These are phyloP conservation scores for Suillus ampliporus DNA, from an alignment of 768 basidiomycete genomes.

Conservation along the genomic window DNA sequence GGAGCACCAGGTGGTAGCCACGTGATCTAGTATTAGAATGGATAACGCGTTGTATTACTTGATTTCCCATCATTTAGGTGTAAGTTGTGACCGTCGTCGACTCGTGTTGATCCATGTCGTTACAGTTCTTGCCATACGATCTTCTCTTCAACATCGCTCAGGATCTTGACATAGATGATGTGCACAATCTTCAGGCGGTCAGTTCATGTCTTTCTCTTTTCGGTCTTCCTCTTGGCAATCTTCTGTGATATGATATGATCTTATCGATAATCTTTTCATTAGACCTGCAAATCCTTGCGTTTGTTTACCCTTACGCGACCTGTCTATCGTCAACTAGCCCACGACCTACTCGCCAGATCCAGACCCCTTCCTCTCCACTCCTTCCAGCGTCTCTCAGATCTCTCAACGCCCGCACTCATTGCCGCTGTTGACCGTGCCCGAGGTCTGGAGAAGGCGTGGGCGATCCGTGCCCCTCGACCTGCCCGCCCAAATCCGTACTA, in stretches of 20 bases:
- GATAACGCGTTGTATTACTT: slow-evolving; percentile 3
- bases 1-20: neutral
- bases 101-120: slow-evolving; percentile 28
- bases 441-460: slow-evolving; percentile 67
- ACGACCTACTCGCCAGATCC: slow-evolving; percentile 65
- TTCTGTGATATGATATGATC: too few species aligned
- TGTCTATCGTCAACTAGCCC: slow-evolving; percentile 69
- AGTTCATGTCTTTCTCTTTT: slow-evolving; percentile 37
- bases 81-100: too few species aligned
- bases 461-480: slow-evolving; percentile 60
- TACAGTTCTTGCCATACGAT: slow-evolving; percentile 67
- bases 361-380: slow-evolving; percentile 72
- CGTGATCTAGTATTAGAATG: neutral
- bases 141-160: slow-evolving; percentile 69
- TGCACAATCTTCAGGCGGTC: slow-evolving; percentile 66
- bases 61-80: slow-evolving; percentile 8
- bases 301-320: slow-evolving; percentile 68
- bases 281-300: slow-evolving; percentile 69
- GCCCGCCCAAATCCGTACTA: slow-evolving; percentile 27
- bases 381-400: slow-evolving; percentile 70
- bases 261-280: slow-evolving; percentile 7
- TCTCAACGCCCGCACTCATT: slow-evolving; percentile 65
- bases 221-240: too few species aligned
- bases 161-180: slow-evolving; percentile 64
- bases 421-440: slow-evolving; percentile 67